Evolutionary conservation across 345 rosid species (phyloP).

Genomic region (Excoecaria cochinchinensis): DNA sequence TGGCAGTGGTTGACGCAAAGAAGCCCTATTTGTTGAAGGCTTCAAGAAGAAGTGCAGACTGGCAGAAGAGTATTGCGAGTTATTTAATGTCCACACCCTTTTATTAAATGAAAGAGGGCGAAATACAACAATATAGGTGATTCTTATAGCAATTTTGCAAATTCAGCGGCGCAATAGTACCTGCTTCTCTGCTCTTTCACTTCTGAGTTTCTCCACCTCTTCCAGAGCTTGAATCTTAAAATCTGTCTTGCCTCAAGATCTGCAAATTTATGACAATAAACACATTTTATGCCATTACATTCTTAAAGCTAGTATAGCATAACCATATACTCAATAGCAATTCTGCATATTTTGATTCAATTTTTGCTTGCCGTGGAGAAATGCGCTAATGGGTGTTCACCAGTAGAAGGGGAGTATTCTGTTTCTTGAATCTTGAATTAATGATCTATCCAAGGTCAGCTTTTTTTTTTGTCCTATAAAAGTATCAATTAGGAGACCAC

Average conservation of each 20-base stretch:
- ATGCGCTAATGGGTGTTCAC: constrained; percentile 1
- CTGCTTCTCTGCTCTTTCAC: too few species aligned
- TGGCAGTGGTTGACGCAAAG: constrained; percentile 85
- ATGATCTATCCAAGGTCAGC: not conserved
- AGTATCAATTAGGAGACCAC: not conserved
- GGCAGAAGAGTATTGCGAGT: constrained; percentile 17
- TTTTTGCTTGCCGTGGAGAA: constrained; percentile 25
- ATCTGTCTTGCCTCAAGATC: too few species aligned
- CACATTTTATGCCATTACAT: too few species aligned
- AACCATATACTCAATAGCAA: too few species aligned
- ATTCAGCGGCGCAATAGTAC: too few species aligned
- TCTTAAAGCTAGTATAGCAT: too few species aligned
- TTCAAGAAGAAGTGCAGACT: constrained; percentile 93
- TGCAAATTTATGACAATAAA: too few species aligned
- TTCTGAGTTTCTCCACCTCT: too few species aligned
- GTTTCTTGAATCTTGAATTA: constrained; percentile 8
- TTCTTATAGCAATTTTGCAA: too few species aligned
- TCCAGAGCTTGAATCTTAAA: too few species aligned
- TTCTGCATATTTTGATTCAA: too few species aligned
- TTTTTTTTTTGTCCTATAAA: not conserved
- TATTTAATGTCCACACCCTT: not conserved
- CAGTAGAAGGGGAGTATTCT: not conserved
- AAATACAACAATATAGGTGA: too few species aligned
- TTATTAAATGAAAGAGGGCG: not conserved
- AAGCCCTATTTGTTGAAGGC: constrained; percentile 95